A percentile compares a stretch with the other conserved stretches of the same genome.
Evolutionary conservation across 2,329 filamentous ascomycete genomes (phyloP).

Genomic region (Tolypocladium cylindrosporum): DNA sequence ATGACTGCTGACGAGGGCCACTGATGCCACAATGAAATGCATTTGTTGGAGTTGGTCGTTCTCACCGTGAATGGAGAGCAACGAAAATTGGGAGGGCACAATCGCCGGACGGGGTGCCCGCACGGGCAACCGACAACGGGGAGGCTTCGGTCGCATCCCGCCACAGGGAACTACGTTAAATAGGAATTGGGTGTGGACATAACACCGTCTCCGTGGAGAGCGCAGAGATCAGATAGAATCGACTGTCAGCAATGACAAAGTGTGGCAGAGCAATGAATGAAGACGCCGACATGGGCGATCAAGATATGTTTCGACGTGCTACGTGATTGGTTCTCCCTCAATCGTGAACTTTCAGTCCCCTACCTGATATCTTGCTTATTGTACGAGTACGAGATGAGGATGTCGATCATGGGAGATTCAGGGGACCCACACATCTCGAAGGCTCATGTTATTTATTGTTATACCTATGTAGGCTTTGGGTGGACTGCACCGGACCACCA

Average conservation of each 20-base stretch:
- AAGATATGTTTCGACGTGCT: not conserved
- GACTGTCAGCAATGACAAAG: conserved; percentile 11
- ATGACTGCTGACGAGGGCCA: not conserved
- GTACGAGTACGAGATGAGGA: not conserved
- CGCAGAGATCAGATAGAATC: conserved; percentile 10
- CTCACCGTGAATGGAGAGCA: not conserved
- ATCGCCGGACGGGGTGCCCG: too few species aligned
- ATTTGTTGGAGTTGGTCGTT: not conserved
- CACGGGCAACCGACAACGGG: too few species aligned
- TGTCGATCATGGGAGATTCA: not conserved
- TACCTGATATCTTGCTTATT: not conserved
- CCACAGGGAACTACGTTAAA: not conserved
- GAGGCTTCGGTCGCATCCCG: not conserved
- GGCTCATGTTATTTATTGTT: not conserved
- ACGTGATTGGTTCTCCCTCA: not conserved
- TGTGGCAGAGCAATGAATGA: not conserved
- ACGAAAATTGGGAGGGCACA: not conserved
- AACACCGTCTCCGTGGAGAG: not conserved
- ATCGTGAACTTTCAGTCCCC: not conserved
- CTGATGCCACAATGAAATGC: not conserved
- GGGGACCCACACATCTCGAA: not conserved
- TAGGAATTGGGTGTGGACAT: not conserved
- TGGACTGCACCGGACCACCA: not conserved
- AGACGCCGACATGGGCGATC: not conserved
- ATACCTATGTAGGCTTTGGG: too few species aligned